A percentile compares a stretch with the other conserved stretches of the same genome.
Conservation (phyloP, 2,329 filamentous ascomycete species). For the Metarhizium album region DNA sequence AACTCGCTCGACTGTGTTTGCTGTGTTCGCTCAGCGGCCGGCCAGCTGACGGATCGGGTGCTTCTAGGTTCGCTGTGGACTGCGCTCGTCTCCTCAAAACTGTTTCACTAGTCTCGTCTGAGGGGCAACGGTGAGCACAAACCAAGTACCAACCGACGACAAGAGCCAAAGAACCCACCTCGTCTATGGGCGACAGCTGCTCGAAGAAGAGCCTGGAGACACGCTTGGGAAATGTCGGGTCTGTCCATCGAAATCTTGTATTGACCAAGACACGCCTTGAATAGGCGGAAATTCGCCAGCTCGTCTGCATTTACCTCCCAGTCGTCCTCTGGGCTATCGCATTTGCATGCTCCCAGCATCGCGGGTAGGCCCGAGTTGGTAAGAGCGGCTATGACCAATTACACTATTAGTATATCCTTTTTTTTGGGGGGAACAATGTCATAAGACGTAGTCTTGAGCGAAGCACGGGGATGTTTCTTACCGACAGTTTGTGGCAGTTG, state of each 20-base stretch:
- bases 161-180: slow-evolving; percentile 40
- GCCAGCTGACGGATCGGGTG: slow-evolving; percentile 36
- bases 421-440: not conserved
- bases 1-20: slow-evolving; percentile 61
- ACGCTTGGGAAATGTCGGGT: slow-evolving; percentile 63
- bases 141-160: not conserved
- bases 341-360: slow-evolving; percentile 80
- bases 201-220: slow-evolving; percentile 64
- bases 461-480: slow-evolving; percentile 28
- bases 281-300: slow-evolving; percentile 50
- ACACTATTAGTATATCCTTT: not conserved
- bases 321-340: slow-evolving; percentile 61
- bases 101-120: slow-evolving; percentile 32
- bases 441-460: too few species aligned
- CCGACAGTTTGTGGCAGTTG: slow-evolving; percentile 67
- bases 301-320: slow-evolving; percentile 61
- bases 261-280: slow-evolving; percentile 58
- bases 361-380: slow-evolving; percentile 63
- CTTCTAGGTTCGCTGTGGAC: slow-evolving; percentile 51
- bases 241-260: slow-evolving; percentile 63
- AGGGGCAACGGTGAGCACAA: not conserved
- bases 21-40: slow-evolving; percentile 49
- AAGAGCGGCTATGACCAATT: slow-evolving; percentile 50
- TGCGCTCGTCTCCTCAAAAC: slow-evolving; percentile 44
- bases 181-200: slow-evolving; percentile 56